Percentiles rank a stretch among this genome's conserved stretches.
Conservation (phyloP, 2,329 filamentous ascomycete species). For the Colletotrichum echinochloae region DNA sequence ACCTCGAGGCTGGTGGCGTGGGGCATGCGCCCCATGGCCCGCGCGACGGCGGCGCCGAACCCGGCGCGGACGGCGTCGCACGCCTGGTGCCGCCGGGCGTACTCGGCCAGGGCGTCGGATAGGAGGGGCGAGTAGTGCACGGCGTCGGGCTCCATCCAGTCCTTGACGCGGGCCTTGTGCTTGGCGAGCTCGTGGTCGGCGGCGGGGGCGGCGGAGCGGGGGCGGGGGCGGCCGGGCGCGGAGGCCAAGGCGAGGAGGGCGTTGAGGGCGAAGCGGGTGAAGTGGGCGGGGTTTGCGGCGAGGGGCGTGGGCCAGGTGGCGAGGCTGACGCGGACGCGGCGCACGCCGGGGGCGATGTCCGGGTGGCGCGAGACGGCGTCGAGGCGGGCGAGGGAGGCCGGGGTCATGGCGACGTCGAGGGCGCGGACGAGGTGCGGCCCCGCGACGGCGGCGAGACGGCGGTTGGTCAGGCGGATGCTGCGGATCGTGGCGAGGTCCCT, state of each 20-base stretch:
- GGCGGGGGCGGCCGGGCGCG: not conserved
- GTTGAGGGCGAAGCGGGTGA: not conserved
- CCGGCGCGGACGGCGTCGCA: not conserved
- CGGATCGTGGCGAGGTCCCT: not conserved
- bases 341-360: not conserved
- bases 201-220: not conserved
- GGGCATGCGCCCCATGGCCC: not conserved
- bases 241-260: not conserved
- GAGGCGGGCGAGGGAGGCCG: not conserved
- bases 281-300: not conserved
- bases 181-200: not conserved
- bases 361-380: constrained; percentile 1
- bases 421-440: constrained; percentile 1
- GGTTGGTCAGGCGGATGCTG: not conserved
- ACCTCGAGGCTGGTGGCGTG: not conserved
- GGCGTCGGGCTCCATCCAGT: not conserved
- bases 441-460: not conserved
- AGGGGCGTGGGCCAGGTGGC: not conserved
- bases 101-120: not conserved
- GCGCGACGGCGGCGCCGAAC: not conserved
- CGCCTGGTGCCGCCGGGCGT: not conserved
- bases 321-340: not conserved
- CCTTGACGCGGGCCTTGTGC: not conserved
- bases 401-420: not conserved
- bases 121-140: not conserved